These are phyloP conservation scores for Apocynum venetum DNA, from an alignment of 257 asterid species.

Conservation along the genomic window DNA sequence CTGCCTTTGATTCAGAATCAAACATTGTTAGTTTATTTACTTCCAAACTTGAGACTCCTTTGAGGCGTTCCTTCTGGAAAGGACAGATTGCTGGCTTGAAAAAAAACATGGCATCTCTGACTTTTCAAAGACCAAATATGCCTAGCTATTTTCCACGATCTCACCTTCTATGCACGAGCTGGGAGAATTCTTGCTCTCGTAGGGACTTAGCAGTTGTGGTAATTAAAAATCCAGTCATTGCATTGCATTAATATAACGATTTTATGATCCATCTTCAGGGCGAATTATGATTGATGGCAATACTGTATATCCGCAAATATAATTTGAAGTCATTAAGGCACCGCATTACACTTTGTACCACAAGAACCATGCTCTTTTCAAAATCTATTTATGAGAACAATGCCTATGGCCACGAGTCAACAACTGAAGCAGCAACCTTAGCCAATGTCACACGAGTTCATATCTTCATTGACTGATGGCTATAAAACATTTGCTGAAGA, in stretches of 20 bases:
- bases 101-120: constrained; percentile 69
- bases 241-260: constrained; percentile 48
- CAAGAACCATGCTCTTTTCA: constrained; percentile 85
- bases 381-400: constrained; percentile 70
- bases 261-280: constrained; percentile 79
- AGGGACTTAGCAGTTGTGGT: constrained; percentile 80
- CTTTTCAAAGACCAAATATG: constrained; percentile 73
- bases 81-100: constrained; percentile 77
- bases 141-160: constrained; percentile 43
- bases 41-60: constrained; percentile 53
- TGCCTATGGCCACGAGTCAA: constrained; percentile 66
- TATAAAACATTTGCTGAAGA: constrained; percentile 63
- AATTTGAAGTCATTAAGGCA: constrained; percentile 59
- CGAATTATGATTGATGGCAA: constrained; percentile 66
- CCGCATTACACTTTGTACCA: constrained; percentile 64
- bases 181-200: constrained; percentile 85
- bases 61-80: constrained; percentile 85
- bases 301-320: constrained; percentile 55
- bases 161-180: constrained; percentile 64
- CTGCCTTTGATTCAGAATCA: constrained; percentile 78
- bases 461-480: constrained; percentile 49
- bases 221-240: constrained; percentile 53
- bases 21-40: constrained; percentile 59
- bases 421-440: constrained; percentile 59
- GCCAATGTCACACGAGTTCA: constrained; percentile 68